phyloP scores from a whole-genome alignment of 1,284 basidiomycete species.

The Flammula alnicola region DNA sequence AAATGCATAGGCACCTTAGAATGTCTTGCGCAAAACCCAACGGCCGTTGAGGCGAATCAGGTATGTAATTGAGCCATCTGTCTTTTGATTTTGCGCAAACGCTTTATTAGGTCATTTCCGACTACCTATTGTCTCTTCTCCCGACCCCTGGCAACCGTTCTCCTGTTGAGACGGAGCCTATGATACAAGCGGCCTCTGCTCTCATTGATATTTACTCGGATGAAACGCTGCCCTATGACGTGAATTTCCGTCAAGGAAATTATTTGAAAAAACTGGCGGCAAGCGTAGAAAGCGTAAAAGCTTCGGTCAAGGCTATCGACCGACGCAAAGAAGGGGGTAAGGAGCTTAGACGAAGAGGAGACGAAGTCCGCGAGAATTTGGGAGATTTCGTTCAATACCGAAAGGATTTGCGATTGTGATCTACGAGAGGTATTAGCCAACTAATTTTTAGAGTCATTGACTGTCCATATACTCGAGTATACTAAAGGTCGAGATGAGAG shows the following conservation, averaged over 20 bases:
- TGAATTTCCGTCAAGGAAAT: slow-evolving; percentile 71
- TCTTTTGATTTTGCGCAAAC: background rate
- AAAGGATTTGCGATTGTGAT: slow-evolving; percentile 54
- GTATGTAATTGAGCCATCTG: slow-evolving; percentile 41
- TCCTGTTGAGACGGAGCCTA: slow-evolving; percentile 64
- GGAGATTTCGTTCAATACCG: slow-evolving; percentile 90
- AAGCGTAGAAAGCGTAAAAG: slow-evolving; percentile 61
- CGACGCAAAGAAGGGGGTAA: slow-evolving; percentile 58
- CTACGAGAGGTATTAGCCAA: too few species aligned
- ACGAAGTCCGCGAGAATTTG: slow-evolving; percentile 83
- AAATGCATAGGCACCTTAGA: slow-evolving; percentile 85
- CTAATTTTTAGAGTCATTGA: too few species aligned
- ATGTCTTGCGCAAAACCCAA: slow-evolving; percentile 73
- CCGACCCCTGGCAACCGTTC: slow-evolving; percentile 44
- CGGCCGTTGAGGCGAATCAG: slow-evolving; percentile 71
- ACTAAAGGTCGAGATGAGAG: too few species aligned
- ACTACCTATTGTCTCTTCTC: slow-evolving; percentile 67
- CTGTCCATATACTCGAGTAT: too few species aligned
- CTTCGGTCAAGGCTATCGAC: slow-evolving; percentile 63
- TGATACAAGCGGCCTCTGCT: slow-evolving; percentile 84
- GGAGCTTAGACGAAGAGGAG: slow-evolving; percentile 63
- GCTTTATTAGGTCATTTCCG: slow-evolving; percentile 62
- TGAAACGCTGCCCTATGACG: slow-evolving; percentile 83
- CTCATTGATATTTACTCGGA: slow-evolving; percentile 96
- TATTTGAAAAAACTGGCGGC: slow-evolving; percentile 58